Evolutionary conservation across 192 early-diverging fungal genomes (phyloP), one percentile per base, ranked within the genome.

Genomic region (Coemansia sp.): DNA sequence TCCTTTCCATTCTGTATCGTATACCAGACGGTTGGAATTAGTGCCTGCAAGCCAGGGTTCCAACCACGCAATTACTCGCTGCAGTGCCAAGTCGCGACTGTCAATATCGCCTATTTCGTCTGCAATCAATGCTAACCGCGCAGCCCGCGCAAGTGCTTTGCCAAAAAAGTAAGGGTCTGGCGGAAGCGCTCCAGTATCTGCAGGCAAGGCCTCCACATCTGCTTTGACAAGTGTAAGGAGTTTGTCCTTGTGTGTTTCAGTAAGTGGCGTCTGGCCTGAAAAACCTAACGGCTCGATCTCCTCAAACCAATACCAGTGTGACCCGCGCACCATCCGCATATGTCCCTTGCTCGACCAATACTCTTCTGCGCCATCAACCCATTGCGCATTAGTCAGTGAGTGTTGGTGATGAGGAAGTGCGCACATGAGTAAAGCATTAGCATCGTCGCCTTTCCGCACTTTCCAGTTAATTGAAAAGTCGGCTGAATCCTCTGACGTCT

Each of bases 121-220:
- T 34, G 84, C 84, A 52, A 85, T 83, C 53, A 85, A 60, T 2
- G 82, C 81, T 30, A 85, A 68, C 1, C 82, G 74, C 24, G 65
- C 68, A 2, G 76, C 69, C 22, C 79, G 71, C 3, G 84, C 84
- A 38, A 82, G 47, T 0, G 73, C 65, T 59, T 83, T 83, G 41
- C 84, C 84, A 61, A 81, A 83, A 56, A 82, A 82, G 60, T 85
- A 85, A n/a, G 80, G 74, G 19, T 83, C 82, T 14, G 38, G 67
- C 12, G 82, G 75, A 41, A 81, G 51, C 48, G 1, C 50, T 9
- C 28, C 54, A 12, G 26, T 32, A 21, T 56, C 60, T 0, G 26
- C 31, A n/a, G 51, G 48, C 62, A 67, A 59, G 12, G 49, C 0
- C 3, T 52, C 32, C 8, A 64, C 65, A 54, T 85, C 84, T 3